A percentile compares a stretch with the other conserved stretches of the same genome.
Evolutionary conservation across 768 basidiomycete genomes (phyloP).

Genomic region (Lactifluus piperatus): DNA sequence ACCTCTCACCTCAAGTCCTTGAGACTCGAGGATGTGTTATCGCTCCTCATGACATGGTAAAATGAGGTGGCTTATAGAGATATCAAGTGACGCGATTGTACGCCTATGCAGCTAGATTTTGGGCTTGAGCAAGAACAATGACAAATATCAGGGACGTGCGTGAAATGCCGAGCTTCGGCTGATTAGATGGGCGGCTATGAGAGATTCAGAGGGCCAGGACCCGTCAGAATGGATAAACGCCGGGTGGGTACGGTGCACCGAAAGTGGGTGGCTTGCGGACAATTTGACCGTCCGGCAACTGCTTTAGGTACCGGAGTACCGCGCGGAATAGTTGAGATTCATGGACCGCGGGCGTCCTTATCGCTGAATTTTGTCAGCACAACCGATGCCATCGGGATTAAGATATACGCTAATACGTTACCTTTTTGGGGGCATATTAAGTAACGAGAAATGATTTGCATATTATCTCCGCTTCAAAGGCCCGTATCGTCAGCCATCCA

Average conservation of each 20-base stretch:
- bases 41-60: no score
- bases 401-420: background rate
- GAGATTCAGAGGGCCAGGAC: background rate
- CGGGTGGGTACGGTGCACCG: slow-evolving; percentile 2
- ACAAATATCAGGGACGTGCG: background rate
- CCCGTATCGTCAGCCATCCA: background rate
- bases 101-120: background rate
- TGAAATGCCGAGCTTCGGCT: background rate
- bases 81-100: background rate
- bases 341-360: background rate
- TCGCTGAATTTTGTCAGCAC: background rate
- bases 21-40: background rate
- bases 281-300: background rate
- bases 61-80: no score
- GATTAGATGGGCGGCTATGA: background rate
- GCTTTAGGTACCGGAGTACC: background rate
- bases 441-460: background rate
- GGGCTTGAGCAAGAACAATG: background rate
- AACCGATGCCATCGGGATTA: background rate
- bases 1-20: background rate
- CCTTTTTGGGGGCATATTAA: background rate
- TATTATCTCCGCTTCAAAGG: background rate
- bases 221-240: slow-evolving; percentile 6
- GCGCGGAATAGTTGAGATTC: background rate
- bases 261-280: background rate